Evolutionary conservation across 2,329 filamentous ascomycete genomes (phyloP).

Genomic region (Scedosporium minutisporum): DNA sequence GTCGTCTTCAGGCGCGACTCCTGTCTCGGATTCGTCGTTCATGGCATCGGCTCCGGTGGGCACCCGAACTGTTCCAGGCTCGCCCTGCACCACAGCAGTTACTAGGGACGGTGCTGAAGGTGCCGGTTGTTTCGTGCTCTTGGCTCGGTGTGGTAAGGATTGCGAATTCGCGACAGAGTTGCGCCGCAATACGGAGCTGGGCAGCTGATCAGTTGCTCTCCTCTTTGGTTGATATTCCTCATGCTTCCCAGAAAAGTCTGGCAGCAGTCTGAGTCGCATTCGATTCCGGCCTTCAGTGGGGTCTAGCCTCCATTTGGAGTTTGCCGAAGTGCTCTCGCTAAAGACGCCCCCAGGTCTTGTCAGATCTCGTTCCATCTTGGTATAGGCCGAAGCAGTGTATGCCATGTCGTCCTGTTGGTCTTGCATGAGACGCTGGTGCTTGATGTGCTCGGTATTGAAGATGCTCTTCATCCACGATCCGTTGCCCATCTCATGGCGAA

Average conservation of each 20-base stretch:
- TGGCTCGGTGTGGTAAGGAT: background rate
- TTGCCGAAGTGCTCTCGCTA: slow-evolving; percentile 40
- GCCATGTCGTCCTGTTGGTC: slow-evolving; percentile 86
- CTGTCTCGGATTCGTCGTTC: slow-evolving; percentile 16
- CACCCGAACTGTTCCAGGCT: background rate
- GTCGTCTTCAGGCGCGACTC: slow-evolving; percentile 63
- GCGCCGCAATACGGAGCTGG: slow-evolving; percentile 7
- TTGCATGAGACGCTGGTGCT: slow-evolving; percentile 79
- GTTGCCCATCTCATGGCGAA: slow-evolving; percentile 79
- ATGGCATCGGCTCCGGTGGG: slow-evolving; percentile 9
- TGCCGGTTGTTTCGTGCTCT: slow-evolving; percentile 9
- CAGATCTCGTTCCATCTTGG: slow-evolving; percentile 69
- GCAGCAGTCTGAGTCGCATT: slow-evolving; percentile 80
- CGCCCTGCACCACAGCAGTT: background rate
- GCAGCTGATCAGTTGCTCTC: slow-evolving; percentile 37
- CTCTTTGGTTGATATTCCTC: slow-evolving; percentile 80
- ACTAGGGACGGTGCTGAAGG: slow-evolving; percentile 2
- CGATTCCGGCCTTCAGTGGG: slow-evolving; percentile 91
- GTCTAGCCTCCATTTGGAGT: slow-evolving; percentile 81
- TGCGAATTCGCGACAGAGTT: slow-evolving; percentile 5
- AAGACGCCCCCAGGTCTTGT: slow-evolving; percentile 74
- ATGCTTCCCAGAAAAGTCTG: slow-evolving; percentile 59
- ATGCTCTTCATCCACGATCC: slow-evolving; percentile 94
- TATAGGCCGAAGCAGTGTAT: slow-evolving; percentile 67
- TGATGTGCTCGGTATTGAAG: slow-evolving; percentile 81